Evolutionary conservation across 768 basidiomycete species (phyloP), one percentile per base, ranked within the genome.

Genomic region (Lactarius psammicola): DNA sequence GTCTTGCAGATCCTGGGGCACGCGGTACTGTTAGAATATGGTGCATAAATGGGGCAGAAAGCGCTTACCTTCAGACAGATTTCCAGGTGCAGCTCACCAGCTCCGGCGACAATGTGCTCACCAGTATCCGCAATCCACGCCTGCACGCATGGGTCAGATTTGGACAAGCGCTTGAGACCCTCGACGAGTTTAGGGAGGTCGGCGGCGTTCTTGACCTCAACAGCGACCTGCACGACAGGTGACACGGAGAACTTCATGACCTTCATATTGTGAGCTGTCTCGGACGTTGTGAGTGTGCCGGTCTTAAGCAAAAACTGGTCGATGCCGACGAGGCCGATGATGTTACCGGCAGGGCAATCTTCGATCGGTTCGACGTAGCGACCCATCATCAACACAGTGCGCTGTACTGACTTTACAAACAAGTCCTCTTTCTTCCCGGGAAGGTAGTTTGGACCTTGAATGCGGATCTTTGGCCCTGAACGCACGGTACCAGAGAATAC

Each of bases 161-260:
- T 99, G 72, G 97, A 97, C 63, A 99, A 86, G 84, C 97, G 97
- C 83, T 99, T 99, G 73, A 99, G 91, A 83, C 97, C 97, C 85
- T 99, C 97, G 68, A 98, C 97, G 70, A 99, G 91, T 82, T 99
- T 99, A 75, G 97, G 97, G 56, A 99, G 85, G 85, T 99, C 97
- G 66, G 93, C 87, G 65, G 97, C 94, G 78, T 98, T 99, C 89
- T 98, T 98, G 80, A 98, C 97, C 80, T 99, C 97, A 72, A 99
- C 97, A 70, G 97, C 94, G 75, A 98, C 94, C 77, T 88, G 97
- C 54, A 99, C 97, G 83, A 99, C 97, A 72, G 97, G 97, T 34
- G 97, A 98, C 63, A 99, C 97, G 78, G 95, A 98, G 87, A 98
- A 98, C 82, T 91, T 94, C 97, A 99, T 99, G 79, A 99, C 95